phyloP scores from a whole-genome alignment of 129 eudicot species.

The Flaveria robusta region DNA sequence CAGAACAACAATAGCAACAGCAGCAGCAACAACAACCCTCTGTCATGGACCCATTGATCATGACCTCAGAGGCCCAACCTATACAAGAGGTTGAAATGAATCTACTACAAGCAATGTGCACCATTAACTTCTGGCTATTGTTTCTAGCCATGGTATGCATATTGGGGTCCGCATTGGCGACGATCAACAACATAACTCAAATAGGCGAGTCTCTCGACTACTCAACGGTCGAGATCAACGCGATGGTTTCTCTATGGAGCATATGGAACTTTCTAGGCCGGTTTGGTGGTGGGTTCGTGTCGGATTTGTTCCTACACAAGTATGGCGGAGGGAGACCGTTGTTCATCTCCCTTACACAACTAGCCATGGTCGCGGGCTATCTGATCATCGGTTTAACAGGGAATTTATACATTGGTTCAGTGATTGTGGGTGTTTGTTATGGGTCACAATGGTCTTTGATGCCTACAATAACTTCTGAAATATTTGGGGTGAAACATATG shows the following conservation, averaged over 20 bases:
- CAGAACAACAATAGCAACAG: constrained; percentile 18
- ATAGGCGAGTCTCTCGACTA: constrained; percentile 76
- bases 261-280: constrained; percentile 97
- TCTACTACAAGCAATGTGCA: constrained; percentile 57
- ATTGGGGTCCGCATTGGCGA: constrained; percentile 87
- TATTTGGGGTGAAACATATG: constrained; percentile 81
- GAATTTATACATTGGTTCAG: constrained; percentile 68
- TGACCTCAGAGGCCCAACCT: neutral
- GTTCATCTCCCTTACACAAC: constrained; percentile 57
- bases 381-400: constrained; percentile 75
- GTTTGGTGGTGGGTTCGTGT: constrained; percentile 74
- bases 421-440: constrained; percentile 79
- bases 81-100: constrained; percentile 41
- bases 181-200: constrained; percentile 80
- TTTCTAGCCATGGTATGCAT: constrained; percentile 73
- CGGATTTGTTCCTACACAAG: constrained; percentile 61
- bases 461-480: constrained; percentile 91
- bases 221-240: constrained; percentile 45
- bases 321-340: constrained; percentile 76
- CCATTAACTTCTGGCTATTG: constrained; percentile 79
- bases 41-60: constrained; percentile 40
- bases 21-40: neutral
- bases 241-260: constrained; percentile 87
- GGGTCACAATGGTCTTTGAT: constrained; percentile 92
- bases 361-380: constrained; percentile 68